Base-by-base conservation (phyloP, 768 basidiomycete genomes). In the Suillus discolor region DNA sequence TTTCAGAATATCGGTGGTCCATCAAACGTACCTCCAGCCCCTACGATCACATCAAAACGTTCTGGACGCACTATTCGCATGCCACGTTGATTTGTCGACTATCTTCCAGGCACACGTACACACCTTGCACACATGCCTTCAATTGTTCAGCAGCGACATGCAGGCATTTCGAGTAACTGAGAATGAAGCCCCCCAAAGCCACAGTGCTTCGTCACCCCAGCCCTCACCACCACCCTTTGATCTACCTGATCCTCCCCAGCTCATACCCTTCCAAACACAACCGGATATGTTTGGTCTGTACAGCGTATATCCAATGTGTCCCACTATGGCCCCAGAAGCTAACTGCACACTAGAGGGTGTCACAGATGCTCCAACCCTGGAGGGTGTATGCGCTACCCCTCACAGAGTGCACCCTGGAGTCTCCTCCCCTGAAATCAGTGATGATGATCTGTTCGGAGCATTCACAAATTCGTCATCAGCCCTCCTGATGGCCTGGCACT, bases 401-500 rank as follows among this genome's bases (percentile, higher is more conserved):
- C 25, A 1, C 25, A 7, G 23, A 51, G 49, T 51, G 23, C 15
- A 25, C 49, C 49, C 15, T 15, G 49, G 49, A 51, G 49, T 51
- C 25, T 51, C 49, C 15, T 13, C 25, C 6, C 44, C 44, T 4
- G 25, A 51, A 51, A 28, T 51, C 2, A 51, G 49, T 16, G 6
- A 51, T 4, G 63, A 69, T 1, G 61, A 69, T 20, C 16, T 69
- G 3, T 67, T 53, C 42, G 25, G 62, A 16, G 64, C 69, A 68
- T 80, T 66, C 69, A 72, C 28, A 23, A 66, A 69, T 65, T 62
- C 59, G 1, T 69, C 75, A 0, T 62, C 67, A 4, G 76, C 71
- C 45, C 67, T 71, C 0, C 73, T 80, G 20, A 75, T 77, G 73
- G 44, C 65, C 13, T 80, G 79, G 79, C 65, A 71, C 2, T 77